Conservation (phyloP, 73 alveolate species). For the Uronychia binucleata region DNA sequence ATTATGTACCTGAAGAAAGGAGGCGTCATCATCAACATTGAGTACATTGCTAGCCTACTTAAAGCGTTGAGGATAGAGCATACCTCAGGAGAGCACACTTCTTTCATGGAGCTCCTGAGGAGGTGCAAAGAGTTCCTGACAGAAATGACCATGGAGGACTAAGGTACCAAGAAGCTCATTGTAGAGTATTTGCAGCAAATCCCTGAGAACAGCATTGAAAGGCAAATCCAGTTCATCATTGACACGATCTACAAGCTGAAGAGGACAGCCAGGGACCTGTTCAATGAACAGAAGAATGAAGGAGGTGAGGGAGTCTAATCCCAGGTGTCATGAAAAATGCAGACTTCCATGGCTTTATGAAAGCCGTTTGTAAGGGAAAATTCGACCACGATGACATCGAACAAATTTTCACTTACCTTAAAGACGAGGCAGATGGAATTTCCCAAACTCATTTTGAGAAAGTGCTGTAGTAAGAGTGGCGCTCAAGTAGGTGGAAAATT, state of each 20-base stretch:
- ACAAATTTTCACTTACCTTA: background rate
- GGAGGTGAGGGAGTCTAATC: background rate
- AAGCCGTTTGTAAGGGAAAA: background rate
- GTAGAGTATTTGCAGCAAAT: background rate
- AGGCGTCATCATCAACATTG: background rate
- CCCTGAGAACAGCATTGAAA: slow-evolving; percentile 19
- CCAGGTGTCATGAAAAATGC: background rate
- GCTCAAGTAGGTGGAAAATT: background rate
- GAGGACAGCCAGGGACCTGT: slow-evolving; percentile 19
- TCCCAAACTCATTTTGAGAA: background rate
- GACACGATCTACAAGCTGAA: slow-evolving; percentile 26
- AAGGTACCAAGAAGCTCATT: background rate
- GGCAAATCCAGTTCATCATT: slow-evolving; percentile 4
- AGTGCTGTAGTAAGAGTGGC: background rate
- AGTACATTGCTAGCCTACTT: background rate
- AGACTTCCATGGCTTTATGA: background rate
- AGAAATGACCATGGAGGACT: background rate
- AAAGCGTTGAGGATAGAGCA: slow-evolving; percentile 10
- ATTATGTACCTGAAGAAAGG: background rate
- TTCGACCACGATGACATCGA: background rate
- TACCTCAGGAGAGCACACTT: background rate
- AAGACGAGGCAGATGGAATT: background rate
- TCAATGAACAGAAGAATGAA: slow-evolving; percentile 18
- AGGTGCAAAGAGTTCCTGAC: background rate
- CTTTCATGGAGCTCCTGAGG: background rate